phyloP scores from a whole-genome alignment of 768 basidiomycete genomes.

The Trametes villosa region DNA sequence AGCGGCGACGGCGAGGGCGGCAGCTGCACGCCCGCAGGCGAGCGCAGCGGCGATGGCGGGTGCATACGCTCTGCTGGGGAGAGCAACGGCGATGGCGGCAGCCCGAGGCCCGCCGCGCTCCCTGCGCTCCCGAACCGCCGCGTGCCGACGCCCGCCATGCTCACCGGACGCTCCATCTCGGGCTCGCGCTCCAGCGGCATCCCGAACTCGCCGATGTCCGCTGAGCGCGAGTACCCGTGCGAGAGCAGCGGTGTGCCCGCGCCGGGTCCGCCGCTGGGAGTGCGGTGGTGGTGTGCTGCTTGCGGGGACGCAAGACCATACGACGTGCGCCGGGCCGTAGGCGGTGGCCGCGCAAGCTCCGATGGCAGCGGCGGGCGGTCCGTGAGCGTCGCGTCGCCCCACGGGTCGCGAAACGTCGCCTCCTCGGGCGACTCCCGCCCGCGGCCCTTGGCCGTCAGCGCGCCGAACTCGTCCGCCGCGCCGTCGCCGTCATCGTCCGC shows the following conservation, averaged over 20 bases:
- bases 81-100: neutral
- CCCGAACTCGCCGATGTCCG: slow-evolving; percentile 31
- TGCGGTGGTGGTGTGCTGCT: slow-evolving; percentile 33
- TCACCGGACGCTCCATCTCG: slow-evolving; percentile 12
- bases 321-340: slow-evolving; percentile 9
- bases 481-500: slow-evolving; percentile 16
- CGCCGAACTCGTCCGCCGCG: slow-evolving; percentile 24
- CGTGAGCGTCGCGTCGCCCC: slow-evolving; percentile 13
- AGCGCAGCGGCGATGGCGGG: neutral
- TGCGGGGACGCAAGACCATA: neutral
- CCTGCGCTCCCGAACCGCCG: slow-evolving; percentile 4
- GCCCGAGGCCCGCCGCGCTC: neutral
- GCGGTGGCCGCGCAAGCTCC: neutral
- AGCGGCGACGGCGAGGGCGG: neutral
- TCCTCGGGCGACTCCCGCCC: slow-evolving; percentile 12
- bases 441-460: neutral
- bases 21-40: neutral
- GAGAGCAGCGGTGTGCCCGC: slow-evolving; percentile 39
- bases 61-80: no score
- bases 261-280: slow-evolving; percentile 31
- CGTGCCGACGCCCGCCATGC: slow-evolving; percentile 55
- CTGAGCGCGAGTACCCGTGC: slow-evolving; percentile 32
- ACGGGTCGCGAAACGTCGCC: slow-evolving; percentile 18
- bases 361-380: neutral
- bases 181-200: slow-evolving; percentile 13